Evolutionary conservation across 2,329 filamentous ascomycete species (phyloP), one percentile per base, ranked within the genome.

Genomic region (Verticillium albo-atrum): DNA sequence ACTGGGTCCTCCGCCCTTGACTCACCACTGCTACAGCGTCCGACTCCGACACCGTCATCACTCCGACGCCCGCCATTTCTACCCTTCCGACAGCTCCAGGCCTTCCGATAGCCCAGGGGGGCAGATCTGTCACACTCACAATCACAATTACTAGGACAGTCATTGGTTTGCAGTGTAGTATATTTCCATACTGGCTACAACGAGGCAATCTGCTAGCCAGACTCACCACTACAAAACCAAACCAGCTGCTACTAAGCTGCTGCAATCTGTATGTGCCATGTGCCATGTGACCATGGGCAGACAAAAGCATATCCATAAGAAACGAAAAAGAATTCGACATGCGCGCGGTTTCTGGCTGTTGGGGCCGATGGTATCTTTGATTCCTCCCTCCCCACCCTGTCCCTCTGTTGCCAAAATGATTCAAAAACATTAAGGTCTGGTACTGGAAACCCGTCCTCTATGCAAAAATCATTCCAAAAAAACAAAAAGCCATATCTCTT

Each of bases 361-460:
- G 34, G 34, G 55, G 60, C 60, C 60, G 51, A 58, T 61, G 60
- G 60, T 60, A 62, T 62, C 58, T 62, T 54, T 61, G 47, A 62
- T 53, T 42, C 56, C 54, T 37, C 27, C 37, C 30, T 32, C 30
- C 30, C 14, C 30, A 32, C 47, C 47, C 7, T 23, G n/a, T 51
- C 23, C 47, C 23, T 27, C 47, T 10, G n/a, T 25, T 23, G 47
- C 17, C 20, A 52, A 54, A 54, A 53, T 27, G 25, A 47, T 9
- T 20, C 37, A 47, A 23, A 23, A 23, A 23, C 37, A 47, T 47
- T 23, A 47, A 47, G 37, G 37, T 47, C 37, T 12, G 37, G 37
- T 25, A 23, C 37, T 47, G 20, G 20, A 23, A n/a, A 6, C 37
- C 37, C n/a, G 37, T 47, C 37, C 37, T 47, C 37, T 47, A 47